Percentiles rank a stretch among this genome's conserved stretches.
Evolutionary conservation across 805 yeast genomes (phyloP).

Genomic region (Metschnikowia chrysomelidarum): DNA sequence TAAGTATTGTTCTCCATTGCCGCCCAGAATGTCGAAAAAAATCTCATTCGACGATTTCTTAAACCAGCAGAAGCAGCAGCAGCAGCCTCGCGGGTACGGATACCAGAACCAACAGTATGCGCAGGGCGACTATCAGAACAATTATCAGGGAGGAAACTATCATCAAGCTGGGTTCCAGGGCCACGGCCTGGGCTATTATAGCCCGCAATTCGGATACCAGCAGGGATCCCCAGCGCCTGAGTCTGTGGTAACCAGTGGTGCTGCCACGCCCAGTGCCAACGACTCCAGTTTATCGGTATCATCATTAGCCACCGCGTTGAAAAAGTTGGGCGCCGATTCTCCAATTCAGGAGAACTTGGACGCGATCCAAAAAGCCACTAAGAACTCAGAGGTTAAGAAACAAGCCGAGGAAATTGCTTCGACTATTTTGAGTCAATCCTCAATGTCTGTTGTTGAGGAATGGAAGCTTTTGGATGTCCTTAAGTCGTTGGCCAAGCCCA

Average conservation of each 20-base stretch:
- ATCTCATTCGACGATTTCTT: slow-evolving; percentile 51
- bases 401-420: slow-evolving; percentile 55
- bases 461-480: slow-evolving; percentile 68
- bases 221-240: slow-evolving; percentile 15
- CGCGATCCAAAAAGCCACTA: slow-evolving; percentile 49
- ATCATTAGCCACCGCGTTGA: slow-evolving; percentile 68
- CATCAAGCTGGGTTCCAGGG: slow-evolving; percentile 12
- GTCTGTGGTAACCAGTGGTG: slow-evolving; percentile 31
- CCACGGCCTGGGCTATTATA: slow-evolving; percentile 5
- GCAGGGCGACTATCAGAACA: slow-evolving; percentile 16
- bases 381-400: slow-evolving; percentile 53
- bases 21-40: slow-evolving; percentile 27
- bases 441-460: slow-evolving; percentile 45
- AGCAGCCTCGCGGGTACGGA: slow-evolving; percentile 31
- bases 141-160: slow-evolving; percentile 10
- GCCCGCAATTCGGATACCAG: slow-evolving; percentile 10
- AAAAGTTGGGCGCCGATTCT: slow-evolving; percentile 52
- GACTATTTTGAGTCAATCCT: slow-evolving; percentile 42
- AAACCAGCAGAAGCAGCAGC: slow-evolving; percentile 40
- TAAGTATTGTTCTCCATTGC: not conserved
- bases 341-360: slow-evolving; percentile 64
- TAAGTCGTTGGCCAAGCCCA: slow-evolving; percentile 66
- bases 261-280: slow-evolving; percentile 34
- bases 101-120: slow-evolving; percentile 12
- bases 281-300: slow-evolving; percentile 71